phyloP scores from a whole-genome alignment of 108 stramenopile species.

The Nannochloropsis salina region DNA sequence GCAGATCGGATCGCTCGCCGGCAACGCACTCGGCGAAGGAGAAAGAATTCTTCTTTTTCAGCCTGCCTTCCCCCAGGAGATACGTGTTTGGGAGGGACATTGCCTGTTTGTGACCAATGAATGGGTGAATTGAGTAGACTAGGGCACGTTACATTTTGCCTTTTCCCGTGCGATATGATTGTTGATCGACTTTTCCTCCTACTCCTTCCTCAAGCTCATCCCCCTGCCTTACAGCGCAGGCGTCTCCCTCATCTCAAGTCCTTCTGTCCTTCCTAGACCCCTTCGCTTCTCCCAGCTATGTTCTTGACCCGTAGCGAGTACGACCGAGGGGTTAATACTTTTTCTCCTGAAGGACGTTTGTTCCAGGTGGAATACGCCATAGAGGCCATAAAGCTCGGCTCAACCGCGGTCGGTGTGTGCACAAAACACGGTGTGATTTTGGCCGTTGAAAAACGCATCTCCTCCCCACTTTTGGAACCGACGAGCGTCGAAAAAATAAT shows the following conservation, averaged over 20 bases:
- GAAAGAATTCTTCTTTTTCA: too few species aligned
- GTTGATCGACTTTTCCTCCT: too few species aligned
- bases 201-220: too few species aligned
- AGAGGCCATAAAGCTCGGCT: slow-evolving; percentile 89
- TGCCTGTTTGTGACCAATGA: too few species aligned
- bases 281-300: background rate
- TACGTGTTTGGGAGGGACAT: too few species aligned
- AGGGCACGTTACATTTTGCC: too few species aligned
- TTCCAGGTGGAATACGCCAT: slow-evolving; percentile 99
- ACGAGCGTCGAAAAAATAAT: slow-evolving; percentile 92
- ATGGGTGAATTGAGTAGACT: too few species aligned
- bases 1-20: too few species aligned
- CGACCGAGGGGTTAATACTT: slow-evolving; percentile 98
- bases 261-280: background rate
- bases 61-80: too few species aligned
- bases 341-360: slow-evolving; percentile 97
- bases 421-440: slow-evolving; percentile 88
- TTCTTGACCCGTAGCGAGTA: slow-evolving; percentile 67
- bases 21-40: too few species aligned
- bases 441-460: slow-evolving; percentile 94
- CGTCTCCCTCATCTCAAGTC: background rate
- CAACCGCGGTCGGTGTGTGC: slow-evolving; percentile 91
- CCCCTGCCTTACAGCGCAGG: too few species aligned
- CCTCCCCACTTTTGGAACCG: slow-evolving; percentile 84
- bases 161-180: too few species aligned